Base-by-base conservation (phyloP, 1,284 basidiomycete genomes). In the Fomitopsis betulina region DNA sequence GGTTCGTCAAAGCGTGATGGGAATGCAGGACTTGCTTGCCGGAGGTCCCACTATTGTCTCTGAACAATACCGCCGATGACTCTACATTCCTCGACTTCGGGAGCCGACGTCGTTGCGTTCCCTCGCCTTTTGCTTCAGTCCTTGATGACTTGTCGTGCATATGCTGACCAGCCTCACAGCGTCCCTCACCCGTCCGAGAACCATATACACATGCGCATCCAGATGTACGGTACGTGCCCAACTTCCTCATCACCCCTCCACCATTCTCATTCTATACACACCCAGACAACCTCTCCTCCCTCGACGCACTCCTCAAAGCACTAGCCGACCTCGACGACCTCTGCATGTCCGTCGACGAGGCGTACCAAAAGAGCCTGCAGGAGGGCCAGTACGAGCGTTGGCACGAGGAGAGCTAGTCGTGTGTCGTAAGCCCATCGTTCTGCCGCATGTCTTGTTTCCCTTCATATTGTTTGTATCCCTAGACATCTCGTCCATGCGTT, bases 181-280 rank as follows among this genome's bases (percentile, higher is more conserved):
- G 92, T 87, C 38, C 96, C 96, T 1, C 96, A 98, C 75, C 96
- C 96, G 5, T 97, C 95, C 21, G 96, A 99, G 77, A 92, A 93
- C 67, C 89, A 93, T 70, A 97, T 98, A 66, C 93, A 98, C 70
- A 79, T 98, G 47, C 89, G 97, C 19, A 92, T 99, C 62, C 96
- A 98, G 82, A 99, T 98, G 96, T 96, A 96, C 70, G 95, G 95
- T 98, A 70, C 67, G 94, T 82, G 25, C 21, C 25, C 12, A 21
- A 54, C 43, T 42, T n/a, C 30, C 27, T 9, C 9, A 19, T 7
- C 30, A 9, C 17, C 2, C 27, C 9, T 1, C 23, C 9, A 19
- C 17, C 15, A 15, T 21, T 51, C 9, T 13, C 27, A 23, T 2
- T 8, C 1, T 4, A 30, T 33, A 30, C 53, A 45, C 27, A 45